Evolutionary conservation across 192 early-diverging fungal genomes (phyloP), one percentile per base, ranked within the genome.

Genomic region (Allomyces arbusculus): DNA sequence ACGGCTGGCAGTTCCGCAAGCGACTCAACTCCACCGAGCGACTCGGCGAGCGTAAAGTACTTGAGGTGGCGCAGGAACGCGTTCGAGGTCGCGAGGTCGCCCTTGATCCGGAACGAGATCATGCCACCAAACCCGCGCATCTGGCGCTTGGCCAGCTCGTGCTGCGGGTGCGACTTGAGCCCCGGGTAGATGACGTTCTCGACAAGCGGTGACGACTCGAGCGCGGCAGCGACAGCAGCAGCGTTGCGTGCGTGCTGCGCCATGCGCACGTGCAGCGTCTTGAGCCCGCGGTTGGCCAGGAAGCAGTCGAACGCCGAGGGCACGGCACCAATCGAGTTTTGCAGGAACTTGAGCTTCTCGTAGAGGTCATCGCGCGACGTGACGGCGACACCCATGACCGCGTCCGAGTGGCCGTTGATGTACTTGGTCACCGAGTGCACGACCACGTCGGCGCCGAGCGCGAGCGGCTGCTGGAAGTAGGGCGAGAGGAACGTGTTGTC

Each of bases 351-450:
- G 33, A 99, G 74, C 72, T 86, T 88, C 24, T 84, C 80, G 63
- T 78, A 77, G 62, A 95, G 69, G 62, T 77, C 82, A 24, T 87
- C 83, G 73, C 82, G 71, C 73, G 82, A 88, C 63, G 91, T 94
- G 23, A 87, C 82, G 23, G 90, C 91, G 33, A 94, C 82, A 72
- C 95, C 95, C 91, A 96, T 94, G 20, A 99, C 88, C 24, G 95
- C 93, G 64, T 99, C 95, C 23, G 92, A 95, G 76, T 99, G 94
- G 61, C 95, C 94, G 78, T 96, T 96, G 73, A 99, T 88, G 77
- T 97, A 99, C 76, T 97, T 97, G 65, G 94, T 99, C 23, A 93
- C 92, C 22, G 92, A 95, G 78, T 99, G 92, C 11, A 96, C 88
- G 20, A 95, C 93, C 69, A 98, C 84, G 72, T 98, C 95, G n/a